These are phyloP conservation scores for Orychophragmus violaceus DNA, from an alignment of 345 rosid genomes.

Conservation along the genomic window DNA sequence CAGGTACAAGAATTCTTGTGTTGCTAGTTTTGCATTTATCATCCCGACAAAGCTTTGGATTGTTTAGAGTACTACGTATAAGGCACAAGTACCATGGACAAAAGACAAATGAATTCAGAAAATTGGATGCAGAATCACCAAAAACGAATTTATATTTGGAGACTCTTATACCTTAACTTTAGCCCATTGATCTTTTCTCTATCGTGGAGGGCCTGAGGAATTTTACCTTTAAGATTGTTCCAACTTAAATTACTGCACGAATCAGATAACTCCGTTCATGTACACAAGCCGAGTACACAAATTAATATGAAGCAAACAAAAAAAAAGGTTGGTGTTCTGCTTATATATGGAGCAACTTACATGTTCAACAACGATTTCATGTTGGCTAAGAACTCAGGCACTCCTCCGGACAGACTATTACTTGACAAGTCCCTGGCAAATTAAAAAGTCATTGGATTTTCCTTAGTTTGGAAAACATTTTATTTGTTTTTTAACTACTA, in stretches of 20 bases:
- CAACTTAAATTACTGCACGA: constrained; percentile 1
- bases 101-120: not conserved
- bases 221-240: constrained; percentile 30
- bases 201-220: constrained; percentile 27
- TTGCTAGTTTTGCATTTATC: constrained; percentile 13
- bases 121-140: not conserved
- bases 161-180: constrained; percentile 8
- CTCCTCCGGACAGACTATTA: constrained; percentile 33
- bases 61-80: constrained; percentile 8
- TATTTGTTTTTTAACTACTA: too few species aligned
- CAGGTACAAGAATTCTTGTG: not conserved
- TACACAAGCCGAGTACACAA: too few species aligned
- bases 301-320: too few species aligned
- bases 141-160: too few species aligned
- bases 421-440: constrained; percentile 34
- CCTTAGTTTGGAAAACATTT: too few species aligned
- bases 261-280: too few species aligned
- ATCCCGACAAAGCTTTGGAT: not conserved
- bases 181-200: constrained; percentile 1
- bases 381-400: constrained; percentile 32
- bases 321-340: not conserved
- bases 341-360: constrained; percentile 36
- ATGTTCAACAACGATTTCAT: constrained; percentile 27
- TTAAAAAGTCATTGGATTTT: too few species aligned
- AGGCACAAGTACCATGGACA: not conserved